Evolutionary conservation across 148 eudicot genomes (phyloP), one percentile per base, ranked within the genome.

Genomic region (Camellia sinensis): DNA sequence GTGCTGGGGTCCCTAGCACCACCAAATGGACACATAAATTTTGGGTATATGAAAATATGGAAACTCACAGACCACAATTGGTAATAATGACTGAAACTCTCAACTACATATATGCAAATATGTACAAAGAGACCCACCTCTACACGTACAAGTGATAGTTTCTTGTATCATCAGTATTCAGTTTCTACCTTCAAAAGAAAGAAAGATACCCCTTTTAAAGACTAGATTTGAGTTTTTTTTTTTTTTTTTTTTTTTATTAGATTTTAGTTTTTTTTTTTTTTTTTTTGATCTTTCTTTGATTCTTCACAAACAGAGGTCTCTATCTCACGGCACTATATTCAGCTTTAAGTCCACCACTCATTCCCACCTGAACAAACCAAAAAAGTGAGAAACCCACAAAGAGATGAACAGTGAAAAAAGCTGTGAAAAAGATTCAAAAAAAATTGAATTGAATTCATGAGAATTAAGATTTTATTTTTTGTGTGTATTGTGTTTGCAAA

Each of bases 371-470:
- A 76, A 37, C 29, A 29, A 63, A 18, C 71, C n/a, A 67, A 79
- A 68, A 29, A 67, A 22, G 48, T 17, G 53, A 44, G 77, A 81
- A 71, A 52, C 68, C 64, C 19, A 48, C 29, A 29, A 29, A 66
- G 68, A 60, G 67, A 79, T 53, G 19, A 75, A 52, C 29, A 7
- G 7, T 69, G 37, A 76, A 64, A 45, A 71, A 71, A 19, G 6
- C 43, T 14, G 40, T 76, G 29, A 29, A 19, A 68, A 76, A 45
- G 52, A 84, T 77, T 80, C 81, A 84, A 84, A 84, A 12, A 37
- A 29, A 29, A 29, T 29, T 48, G 29, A 70, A 70, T 61, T 61
- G 14, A 78, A 9, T 7, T 12, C 7, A 29, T 29, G 29, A 29
- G 29, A 29, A 29, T 29, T 17, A 67, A 50, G 0, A 1, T 67